Evolutionary conservation across 257 asterid species (phyloP), one percentile per base, ranked within the genome.

Genomic region (Thymus mandschuricus): DNA sequence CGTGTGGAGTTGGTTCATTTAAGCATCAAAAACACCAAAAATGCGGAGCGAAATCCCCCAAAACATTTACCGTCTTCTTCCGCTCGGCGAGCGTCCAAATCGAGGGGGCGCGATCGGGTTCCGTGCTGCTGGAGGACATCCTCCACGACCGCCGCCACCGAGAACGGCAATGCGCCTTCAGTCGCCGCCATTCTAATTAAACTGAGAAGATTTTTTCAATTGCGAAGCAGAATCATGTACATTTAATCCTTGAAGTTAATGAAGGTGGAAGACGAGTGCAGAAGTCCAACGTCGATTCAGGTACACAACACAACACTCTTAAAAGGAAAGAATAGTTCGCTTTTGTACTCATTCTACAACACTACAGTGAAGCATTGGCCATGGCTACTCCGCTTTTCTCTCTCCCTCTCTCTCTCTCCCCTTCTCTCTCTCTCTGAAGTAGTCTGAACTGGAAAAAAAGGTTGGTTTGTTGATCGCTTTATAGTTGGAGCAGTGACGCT

Each of bases 121-220:
- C 90, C 96, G 70, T 92, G 99, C 82, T 89, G 98, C 63, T 89
- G 96, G 75, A 95, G 93, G 73, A 95, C 92, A 83, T 86, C 92
- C 83, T 91, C 99, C 72, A 94, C 97, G 6, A 91, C 84, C 6
- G 97, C 85, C 65, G 90, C 94, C 70, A 73, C 93, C 11, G 97
- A 94, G 77, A 91, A 87, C 64, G 89, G 68, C 73, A 86, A 81
- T 46, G 84, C 86, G 68, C 83, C 88, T 72, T 82, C 82, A 38
- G 52, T 76, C 71, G 88, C 79, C 66, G 88, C 87, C 96, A 88
- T 86, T 73, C 59, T 66, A 38, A 64, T 1, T 28, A 60, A 56
- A 31, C 8, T 66, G 56, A 49, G 59, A 15, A 60, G 27, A 5
- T 35, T 10, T 52, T 66, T 69, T 74, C 78, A 69, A 50, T 49